A percentile compares a stretch with the other conserved stretches of the same genome.
Conservation (phyloP, 208 protist species). For the Lotmaria passim region DNA sequence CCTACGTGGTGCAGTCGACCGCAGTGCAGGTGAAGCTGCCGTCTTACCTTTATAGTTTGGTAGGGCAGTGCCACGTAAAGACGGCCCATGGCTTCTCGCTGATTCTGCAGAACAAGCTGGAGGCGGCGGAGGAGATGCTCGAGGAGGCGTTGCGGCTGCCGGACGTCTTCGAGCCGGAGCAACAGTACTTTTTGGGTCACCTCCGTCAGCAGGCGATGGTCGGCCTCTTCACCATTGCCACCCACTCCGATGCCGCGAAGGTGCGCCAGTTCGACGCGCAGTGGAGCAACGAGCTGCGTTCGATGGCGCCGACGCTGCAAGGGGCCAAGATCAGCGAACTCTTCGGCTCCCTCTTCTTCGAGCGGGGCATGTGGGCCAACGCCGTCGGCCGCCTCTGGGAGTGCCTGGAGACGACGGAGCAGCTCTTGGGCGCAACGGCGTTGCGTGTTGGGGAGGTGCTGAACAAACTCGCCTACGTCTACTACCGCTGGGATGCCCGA, state of each 20-base stretch:
- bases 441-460: slow-evolving; percentile 45
- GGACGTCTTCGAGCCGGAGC: slow-evolving; percentile 31
- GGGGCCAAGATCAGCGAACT: slow-evolving; percentile 45
- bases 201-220: slow-evolving; percentile 42
- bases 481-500: slow-evolving; percentile 57
- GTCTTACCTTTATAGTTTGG: slow-evolving; percentile 26
- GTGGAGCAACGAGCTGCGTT: slow-evolving; percentile 41
- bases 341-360: slow-evolving; percentile 50
- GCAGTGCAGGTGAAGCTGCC: slow-evolving; percentile 18
- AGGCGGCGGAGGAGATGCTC: slow-evolving; percentile 32
- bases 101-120: slow-evolving; percentile 24
- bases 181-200: slow-evolving; percentile 27
- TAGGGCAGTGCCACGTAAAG: slow-evolving; percentile 25
- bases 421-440: slow-evolving; percentile 44
- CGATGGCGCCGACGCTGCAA: slow-evolving; percentile 35
- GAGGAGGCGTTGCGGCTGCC: slow-evolving; percentile 34
- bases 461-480: slow-evolving; percentile 61
- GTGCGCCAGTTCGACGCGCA: slow-evolving; percentile 33
- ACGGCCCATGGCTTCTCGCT: slow-evolving; percentile 26
- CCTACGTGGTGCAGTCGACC: slow-evolving; percentile 25
- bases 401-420: slow-evolving; percentile 43
- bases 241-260: slow-evolving; percentile 27
- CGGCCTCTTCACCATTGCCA: slow-evolving; percentile 47
- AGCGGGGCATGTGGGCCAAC: slow-evolving; percentile 37
- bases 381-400: slow-evolving; percentile 54